Base-by-base conservation (phyloP, 306 rosid genomes). In the Medicago lupulina region DNA sequence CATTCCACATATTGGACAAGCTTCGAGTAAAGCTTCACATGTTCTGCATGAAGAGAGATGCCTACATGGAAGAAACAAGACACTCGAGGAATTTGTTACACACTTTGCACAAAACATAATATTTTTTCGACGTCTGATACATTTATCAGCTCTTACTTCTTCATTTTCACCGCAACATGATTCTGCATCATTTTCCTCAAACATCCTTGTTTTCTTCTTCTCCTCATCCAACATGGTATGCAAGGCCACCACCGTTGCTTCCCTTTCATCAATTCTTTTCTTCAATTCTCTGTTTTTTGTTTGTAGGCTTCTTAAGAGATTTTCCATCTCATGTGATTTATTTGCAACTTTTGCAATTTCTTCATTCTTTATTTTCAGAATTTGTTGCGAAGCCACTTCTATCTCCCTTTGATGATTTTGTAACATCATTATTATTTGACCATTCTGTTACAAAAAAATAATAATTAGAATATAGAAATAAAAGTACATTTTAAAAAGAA, bases 1-100 rank as follows among this genome's bases (percentile, higher is more conserved):
- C 82, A 78, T 64, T 58, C 41, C 47, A 76, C 97, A 90, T 9
- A 92, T 87, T 4, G 98, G 98, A 76, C 97, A 94, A 67, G 83
- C 81, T 78, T 90, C 83, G 54, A 94, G 83, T 34, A 72, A 67
- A n/a, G 85, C 14, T 70, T 90, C 94, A n/a, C 98, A 94, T 58
- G 34, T 78, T 71, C 78, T 81, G 89, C 98, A 94, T 43, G 49
- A 43, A 43, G 14, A 43, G 4, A 43, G 4, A 9, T 43, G 49
- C 49, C 49, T 9, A 11, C 49, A 43, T 51, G 97, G 97, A 34
- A 95, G 87, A 31, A 92, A 90, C 82, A 95, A 16, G 7, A 16
- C 12, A 16, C 5, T 4, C 1, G 25, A 17, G 7, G 5, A 8
- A 2, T 16, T 53, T 17, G 21, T 53, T 1, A 16, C 17, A 8